phyloP scores from a whole-genome alignment of 345 rosid species.

The Euphorbia lathyris region DNA sequence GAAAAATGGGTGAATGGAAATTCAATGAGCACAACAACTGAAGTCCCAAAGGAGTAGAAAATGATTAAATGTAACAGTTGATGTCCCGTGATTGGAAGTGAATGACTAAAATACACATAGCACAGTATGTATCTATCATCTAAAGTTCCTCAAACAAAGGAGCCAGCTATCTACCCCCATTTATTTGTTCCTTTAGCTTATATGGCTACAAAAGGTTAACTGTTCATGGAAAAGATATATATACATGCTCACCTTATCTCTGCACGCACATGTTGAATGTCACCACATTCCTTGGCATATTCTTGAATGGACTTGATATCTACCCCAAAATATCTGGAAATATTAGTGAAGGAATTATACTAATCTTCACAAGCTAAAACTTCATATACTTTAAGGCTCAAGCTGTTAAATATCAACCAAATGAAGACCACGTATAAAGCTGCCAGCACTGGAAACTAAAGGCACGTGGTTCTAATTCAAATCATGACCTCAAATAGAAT shows the following conservation, averaged over 20 bases:
- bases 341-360: slow-evolving; percentile 39
- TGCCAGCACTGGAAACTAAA: background rate
- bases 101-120: background rate
- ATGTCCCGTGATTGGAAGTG: background rate
- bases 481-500: slow-evolving; percentile 11
- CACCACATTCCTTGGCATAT: slow-evolving; percentile 49
- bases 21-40: background rate
- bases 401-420: slow-evolving; percentile 5
- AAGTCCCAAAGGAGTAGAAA: slow-evolving; percentile 11
- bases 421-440: background rate
- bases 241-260: slow-evolving; percentile 60
- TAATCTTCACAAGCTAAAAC: background rate
- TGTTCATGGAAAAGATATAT: no score
- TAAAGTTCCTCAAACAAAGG: background rate
- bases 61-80: background rate
- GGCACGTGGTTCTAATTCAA: background rate
- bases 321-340: slow-evolving; percentile 81
- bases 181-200: slow-evolving; percentile 1
- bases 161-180: slow-evolving; percentile 1
- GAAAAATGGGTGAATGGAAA: background rate
- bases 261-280: slow-evolving; percentile 81
- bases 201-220: background rate
- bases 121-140: background rate
- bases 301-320: slow-evolving; percentile 75
- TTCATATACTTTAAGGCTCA: background rate